Percentiles rank a stretch among this genome's conserved stretches.
These are phyloP conservation scores for Brassica balearica DNA, from an alignment of 441 rosid genomes.

Conservation along the genomic window DNA sequence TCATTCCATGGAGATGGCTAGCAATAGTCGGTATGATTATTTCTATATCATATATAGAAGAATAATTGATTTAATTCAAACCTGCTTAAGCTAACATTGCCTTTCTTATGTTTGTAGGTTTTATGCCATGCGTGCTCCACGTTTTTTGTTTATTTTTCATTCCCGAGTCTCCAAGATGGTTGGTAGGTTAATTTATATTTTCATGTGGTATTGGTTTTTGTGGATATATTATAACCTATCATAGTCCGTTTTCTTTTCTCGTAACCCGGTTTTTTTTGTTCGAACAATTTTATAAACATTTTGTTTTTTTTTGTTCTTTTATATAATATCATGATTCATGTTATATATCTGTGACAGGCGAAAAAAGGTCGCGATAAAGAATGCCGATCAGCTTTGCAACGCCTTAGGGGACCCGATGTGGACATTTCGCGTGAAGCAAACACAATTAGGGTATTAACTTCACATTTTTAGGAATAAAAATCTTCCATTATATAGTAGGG, in stretches of 20 bases:
- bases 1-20: conserved; percentile 54
- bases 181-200: conserved; percentile 47
- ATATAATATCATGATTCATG: conserved; percentile 3
- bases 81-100: background rate
- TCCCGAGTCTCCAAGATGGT: conserved; percentile 82
- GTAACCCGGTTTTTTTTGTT: background rate
- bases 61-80: background rate
- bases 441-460: conserved; percentile 53
- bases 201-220: background rate
- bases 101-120: conserved; percentile 42
- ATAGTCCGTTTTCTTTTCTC: too few species aligned
- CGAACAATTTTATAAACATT: too few species aligned
- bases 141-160: conserved; percentile 60
- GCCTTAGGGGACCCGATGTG: conserved; percentile 55
- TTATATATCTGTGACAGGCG: conserved; percentile 45
- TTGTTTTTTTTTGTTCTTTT: too few species aligned
- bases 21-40: conserved; percentile 50
- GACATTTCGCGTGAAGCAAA: conserved; percentile 60
- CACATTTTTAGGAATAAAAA: background rate
- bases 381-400: conserved; percentile 50
- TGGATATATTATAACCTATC: background rate
- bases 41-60: background rate
- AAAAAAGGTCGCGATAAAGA: conserved; percentile 56
- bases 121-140: conserved; percentile 52
- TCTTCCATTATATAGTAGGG: background rate